A percentile compares a stretch with the other conserved stretches of the same genome.
phyloP scores from a whole-genome alignment of 2,329 filamentous ascomycete species.

The Sclerotiophoma versabilis region DNA sequence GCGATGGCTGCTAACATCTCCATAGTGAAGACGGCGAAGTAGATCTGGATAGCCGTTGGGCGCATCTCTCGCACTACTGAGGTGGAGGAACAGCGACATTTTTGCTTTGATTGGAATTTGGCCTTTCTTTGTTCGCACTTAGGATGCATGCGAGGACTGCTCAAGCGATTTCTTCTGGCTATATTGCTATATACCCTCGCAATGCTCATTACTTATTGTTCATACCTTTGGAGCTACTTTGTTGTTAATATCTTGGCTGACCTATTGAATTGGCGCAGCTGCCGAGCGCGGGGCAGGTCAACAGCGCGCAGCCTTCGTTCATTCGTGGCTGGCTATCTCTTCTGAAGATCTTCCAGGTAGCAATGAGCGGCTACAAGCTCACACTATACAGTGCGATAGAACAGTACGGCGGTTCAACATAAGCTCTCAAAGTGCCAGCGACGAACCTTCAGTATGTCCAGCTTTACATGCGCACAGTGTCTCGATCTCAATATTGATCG shows the following conservation, averaged over 20 bases:
- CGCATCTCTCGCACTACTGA: constrained; percentile 32
- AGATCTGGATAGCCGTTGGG: constrained; percentile 38
- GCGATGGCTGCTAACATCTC: constrained; percentile 24
- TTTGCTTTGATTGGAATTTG: background rate
- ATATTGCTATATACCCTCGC: constrained; percentile 7
- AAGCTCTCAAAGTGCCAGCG: too few relatives aligned
- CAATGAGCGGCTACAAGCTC: too few relatives aligned
- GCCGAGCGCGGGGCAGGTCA: too few relatives aligned
- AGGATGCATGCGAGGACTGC: background rate
- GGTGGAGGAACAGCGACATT: background rate
- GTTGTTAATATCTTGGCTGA: background rate
- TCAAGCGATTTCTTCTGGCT: background rate
- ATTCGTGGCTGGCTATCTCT: too few relatives aligned
- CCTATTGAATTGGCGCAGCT: too few relatives aligned
- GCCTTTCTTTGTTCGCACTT: background rate
- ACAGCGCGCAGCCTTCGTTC: too few relatives aligned
- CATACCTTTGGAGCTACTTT: background rate
- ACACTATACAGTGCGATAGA: too few relatives aligned
- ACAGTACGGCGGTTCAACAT: too few relatives aligned
- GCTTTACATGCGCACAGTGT: too few relatives aligned
- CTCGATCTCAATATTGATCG: too few relatives aligned
- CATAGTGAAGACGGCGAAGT: constrained; percentile 37
- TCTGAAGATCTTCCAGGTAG: too few relatives aligned
- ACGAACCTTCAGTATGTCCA: too few relatives aligned
- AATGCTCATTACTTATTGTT: background rate